Conservation (phyloP, 2,329 filamentous ascomycete species). For the Nothopassalora personata region DNA sequence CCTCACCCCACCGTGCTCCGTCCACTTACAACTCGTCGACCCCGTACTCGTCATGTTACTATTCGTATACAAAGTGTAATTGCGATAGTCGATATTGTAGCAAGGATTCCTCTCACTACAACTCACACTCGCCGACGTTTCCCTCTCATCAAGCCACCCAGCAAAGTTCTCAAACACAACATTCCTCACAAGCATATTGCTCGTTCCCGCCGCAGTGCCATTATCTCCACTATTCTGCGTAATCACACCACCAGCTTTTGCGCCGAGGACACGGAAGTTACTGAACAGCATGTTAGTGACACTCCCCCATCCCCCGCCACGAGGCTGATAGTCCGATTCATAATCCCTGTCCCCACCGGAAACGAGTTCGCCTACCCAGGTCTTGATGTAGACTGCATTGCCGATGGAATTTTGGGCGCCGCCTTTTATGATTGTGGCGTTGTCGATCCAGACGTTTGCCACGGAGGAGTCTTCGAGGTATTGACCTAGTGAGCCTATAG, state of each 20-base stretch:
- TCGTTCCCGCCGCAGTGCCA: conserved; percentile 44
- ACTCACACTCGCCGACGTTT: conserved; percentile 39
- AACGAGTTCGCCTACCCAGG: conserved; percentile 49
- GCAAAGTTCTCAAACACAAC: conserved; percentile 50
- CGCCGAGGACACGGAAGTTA: conserved; percentile 47
- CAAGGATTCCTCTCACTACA: conserved; percentile 49
- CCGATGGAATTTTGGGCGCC: conserved; percentile 46
- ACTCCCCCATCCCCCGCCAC: conserved; percentile 52
- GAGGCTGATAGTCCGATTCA: conserved; percentile 45
- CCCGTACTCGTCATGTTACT: conserved; percentile 33
- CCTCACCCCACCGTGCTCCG: conserved; percentile 36
- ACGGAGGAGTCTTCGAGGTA: conserved; percentile 52
- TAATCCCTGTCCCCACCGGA: conserved; percentile 37
- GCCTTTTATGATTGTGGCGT: conserved; percentile 41
- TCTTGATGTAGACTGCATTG: conserved; percentile 52
- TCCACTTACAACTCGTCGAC: conserved; percentile 36
- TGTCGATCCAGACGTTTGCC: conserved; percentile 44
- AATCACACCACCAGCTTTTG: conserved; percentile 42
- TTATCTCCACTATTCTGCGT: conserved; percentile 49
- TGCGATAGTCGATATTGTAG: conserved; percentile 46
- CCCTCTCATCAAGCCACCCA: conserved; percentile 35
- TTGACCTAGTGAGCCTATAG: conserved; percentile 51
- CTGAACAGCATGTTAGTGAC: conserved; percentile 48
- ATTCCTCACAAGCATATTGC: conserved; percentile 47
- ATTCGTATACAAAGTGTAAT: conserved; percentile 34